A percentile compares a stretch with the other conserved stretches of the same genome.
phyloP scores from a whole-genome alignment of 371 early-diverging fungal genomes.

The Rhizopus sp. region DNA sequence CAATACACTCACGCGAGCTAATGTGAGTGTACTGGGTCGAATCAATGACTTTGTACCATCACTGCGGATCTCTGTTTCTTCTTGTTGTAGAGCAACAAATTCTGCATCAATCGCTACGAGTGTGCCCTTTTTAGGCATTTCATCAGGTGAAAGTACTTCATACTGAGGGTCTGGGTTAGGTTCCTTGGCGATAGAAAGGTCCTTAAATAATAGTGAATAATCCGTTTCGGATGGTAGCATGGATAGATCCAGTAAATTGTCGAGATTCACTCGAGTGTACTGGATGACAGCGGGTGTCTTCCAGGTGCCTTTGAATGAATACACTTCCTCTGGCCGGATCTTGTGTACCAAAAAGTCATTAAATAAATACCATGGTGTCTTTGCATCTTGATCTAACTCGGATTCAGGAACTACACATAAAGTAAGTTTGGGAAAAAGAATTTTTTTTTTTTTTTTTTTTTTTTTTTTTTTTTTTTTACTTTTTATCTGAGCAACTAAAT shows the following conservation, averaged over 20 bases:
- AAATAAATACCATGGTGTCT: constrained; percentile 82
- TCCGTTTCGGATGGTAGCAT: constrained; percentile 42
- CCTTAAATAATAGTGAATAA: constrained; percentile 47
- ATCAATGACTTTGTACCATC: constrained; percentile 85
- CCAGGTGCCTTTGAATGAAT: constrained; percentile 74
- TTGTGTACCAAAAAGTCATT: constrained; percentile 92
- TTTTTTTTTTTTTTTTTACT: constrained; percentile 38
- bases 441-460: background rate
- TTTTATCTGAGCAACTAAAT: constrained; percentile 75
- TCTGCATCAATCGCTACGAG: constrained; percentile 92
- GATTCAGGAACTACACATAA: constrained; percentile 30
- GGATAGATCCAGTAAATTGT: constrained; percentile 39
- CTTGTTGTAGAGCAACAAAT: constrained; percentile 88
- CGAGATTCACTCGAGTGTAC: constrained; percentile 62
- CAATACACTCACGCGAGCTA: constrained; percentile 91
- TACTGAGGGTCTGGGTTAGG: constrained; percentile 56
- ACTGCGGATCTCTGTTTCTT: constrained; percentile 88
- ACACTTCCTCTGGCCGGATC: constrained; percentile 69
- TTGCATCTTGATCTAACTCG: constrained; percentile 35
- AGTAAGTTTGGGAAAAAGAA: background rate
- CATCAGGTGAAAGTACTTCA: constrained; percentile 55
- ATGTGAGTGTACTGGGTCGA: constrained; percentile 76
- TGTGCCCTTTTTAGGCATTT: constrained; percentile 69
- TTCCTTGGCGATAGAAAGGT: constrained; percentile 48
- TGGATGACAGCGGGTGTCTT: constrained; percentile 78